These are phyloP conservation scores for Chamaenerion angustifolium DNA, from an alignment of 345 rosid genomes.

Conservation along the genomic window DNA sequence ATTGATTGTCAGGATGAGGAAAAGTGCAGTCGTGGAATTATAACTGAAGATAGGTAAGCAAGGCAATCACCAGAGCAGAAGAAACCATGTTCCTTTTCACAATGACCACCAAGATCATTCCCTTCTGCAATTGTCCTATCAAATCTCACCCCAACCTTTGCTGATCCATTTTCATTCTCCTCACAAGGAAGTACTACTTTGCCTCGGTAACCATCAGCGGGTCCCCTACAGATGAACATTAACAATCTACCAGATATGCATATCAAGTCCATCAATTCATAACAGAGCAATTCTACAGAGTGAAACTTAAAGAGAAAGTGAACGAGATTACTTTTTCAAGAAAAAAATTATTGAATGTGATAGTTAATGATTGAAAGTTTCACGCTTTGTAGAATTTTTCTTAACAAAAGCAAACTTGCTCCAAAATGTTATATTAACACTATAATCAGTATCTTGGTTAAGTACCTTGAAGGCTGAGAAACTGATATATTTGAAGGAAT, in stretches of 20 bases:
- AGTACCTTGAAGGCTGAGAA: conserved; percentile 12
- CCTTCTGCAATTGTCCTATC: conserved; percentile 79
- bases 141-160: conserved; percentile 90
- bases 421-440: no score
- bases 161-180: conserved; percentile 72
- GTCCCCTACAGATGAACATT: conserved; percentile 47
- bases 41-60: not conserved
- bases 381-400: not conserved
- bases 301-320: not conserved
- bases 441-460: not conserved
- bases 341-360: no score
- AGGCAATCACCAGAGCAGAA: conserved; percentile 61
- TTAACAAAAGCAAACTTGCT: no score
- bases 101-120: conserved; percentile 85
- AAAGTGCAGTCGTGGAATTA: not conserved
- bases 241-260: not conserved
- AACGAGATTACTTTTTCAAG: no score
- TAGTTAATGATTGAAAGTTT: not conserved
- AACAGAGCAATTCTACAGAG: not conserved
- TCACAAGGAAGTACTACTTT: conserved; percentile 86
- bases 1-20: not conserved
- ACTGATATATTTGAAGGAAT: conserved; percentile 41
- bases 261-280: not conserved
- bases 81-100: conserved; percentile 85
- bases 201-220: conserved; percentile 63